Base-by-base conservation (phyloP, 2,329 filamentous ascomycete species). In the Stemphylium vesicarium region DNA sequence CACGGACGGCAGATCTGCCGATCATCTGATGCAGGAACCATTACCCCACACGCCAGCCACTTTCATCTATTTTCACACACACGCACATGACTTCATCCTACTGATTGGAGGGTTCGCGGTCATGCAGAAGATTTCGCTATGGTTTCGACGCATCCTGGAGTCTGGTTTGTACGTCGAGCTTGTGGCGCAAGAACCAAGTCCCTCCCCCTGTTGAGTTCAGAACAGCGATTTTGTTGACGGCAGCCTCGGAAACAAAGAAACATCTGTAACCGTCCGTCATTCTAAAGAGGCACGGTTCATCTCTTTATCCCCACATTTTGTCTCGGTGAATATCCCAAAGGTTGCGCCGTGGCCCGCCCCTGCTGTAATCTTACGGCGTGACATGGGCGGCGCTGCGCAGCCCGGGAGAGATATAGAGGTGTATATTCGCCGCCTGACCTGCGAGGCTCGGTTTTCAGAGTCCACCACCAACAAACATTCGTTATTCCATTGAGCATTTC, bases 11-110 rank as follows among this genome's bases (percentile, higher is more conserved):
- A 53, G 36, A 47, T 53, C 48, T 38, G 37, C 35, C 32, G 40
- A 56, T 50, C 48, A 15, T 48, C 35, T n/a, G 35, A 29, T 48
- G 44, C 33, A 29, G 24, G 46, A 37, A 10, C 16, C 37, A 43
- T 22, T 53, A 59, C 63, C 59, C 59, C 63, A 57, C 49, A 58
- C 44, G 41, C 38, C 49, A 38, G 42, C 53, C 50, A 50, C 39
- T 50, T 53, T 48, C n/a, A 59, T 56, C 26, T 29, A 29, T 29
- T 29, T 29, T 24, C 22, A 29, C 26, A 29, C 26, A 29, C 57
- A 51, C 26, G 50, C 41, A 44, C 33, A 16, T 57, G 41, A 31
- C 44, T 22, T 26, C 33, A 44, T 49, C 35, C 35, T 48, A 16
- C 5, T 49, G 29, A 44, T 50, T n/a, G 7, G 26, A 44, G 33